A percentile compares a stretch with the other conserved stretches of the same genome.
phyloP scores from a whole-genome alignment of 2,329 filamentous ascomycete genomes.

The Colletotrichum magnum region DNA sequence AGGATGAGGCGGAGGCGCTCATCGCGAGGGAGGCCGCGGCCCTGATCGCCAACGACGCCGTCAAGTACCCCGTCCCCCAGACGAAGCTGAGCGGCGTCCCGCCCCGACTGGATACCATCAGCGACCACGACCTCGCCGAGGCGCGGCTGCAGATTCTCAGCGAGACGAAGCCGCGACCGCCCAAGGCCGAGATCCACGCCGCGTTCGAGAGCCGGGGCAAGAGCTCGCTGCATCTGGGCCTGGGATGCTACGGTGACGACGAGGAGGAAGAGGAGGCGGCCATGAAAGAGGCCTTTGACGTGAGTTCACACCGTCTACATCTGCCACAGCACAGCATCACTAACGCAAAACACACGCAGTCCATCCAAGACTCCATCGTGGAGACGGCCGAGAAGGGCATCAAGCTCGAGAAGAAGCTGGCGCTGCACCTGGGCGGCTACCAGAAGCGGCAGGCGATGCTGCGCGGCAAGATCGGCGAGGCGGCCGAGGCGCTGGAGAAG shows the following conservation, averaged over 20 bases:
- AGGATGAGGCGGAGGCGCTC: conserved; percentile 75
- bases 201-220: conserved; percentile 68
- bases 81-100: conserved; percentile 74
- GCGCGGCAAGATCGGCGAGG: conserved; percentile 82
- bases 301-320: conserved; percentile 54
- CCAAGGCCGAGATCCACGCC: conserved; percentile 65
- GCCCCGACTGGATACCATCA: conserved; percentile 73
- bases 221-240: conserved; percentile 78
- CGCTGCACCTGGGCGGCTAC: conserved; percentile 89
- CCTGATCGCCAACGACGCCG: conserved; percentile 86
- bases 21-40: conserved; percentile 84
- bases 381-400: conserved; percentile 83
- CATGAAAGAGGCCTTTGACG: conserved; percentile 81
- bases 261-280: conserved; percentile 75
- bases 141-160: conserved; percentile 83
- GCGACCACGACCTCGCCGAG: conserved; percentile 79
- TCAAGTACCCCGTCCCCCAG: conserved; percentile 79
- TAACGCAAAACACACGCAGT: conserved; percentile 56
- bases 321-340: background rate
- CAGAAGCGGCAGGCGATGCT: conserved; percentile 87
- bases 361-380: conserved; percentile 80
- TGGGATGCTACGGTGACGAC: conserved; percentile 85
- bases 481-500: conserved; percentile 80
- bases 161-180: conserved; percentile 71
- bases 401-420: conserved; percentile 95